Conservation (phyloP, 331 rosid genomes). For the Telfairia occidentalis region DNA sequence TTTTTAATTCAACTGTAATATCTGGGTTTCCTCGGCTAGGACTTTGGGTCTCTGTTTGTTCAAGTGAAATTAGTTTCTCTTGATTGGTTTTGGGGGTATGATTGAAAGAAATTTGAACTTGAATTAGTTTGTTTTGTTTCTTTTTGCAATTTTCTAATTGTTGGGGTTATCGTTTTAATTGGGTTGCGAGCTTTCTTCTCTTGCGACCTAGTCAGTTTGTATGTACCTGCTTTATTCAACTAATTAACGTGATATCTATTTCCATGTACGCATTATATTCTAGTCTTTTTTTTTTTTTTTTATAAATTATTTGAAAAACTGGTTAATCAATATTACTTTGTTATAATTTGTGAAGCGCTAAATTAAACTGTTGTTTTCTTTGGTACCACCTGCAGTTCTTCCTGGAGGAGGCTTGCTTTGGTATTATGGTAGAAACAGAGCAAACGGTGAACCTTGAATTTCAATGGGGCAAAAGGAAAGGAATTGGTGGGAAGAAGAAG, state of each 20-base stretch:
- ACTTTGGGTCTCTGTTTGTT: not conserved
- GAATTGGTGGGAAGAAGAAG: constrained; percentile 39
- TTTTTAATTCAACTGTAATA: not conserved
- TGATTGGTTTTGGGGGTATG: not conserved
- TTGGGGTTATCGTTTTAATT: not conserved
- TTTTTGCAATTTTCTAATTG: not conserved
- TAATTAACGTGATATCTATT: not conserved
- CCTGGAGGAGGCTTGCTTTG: constrained; percentile 13
- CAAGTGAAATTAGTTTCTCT: not conserved
- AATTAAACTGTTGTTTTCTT: not conserved
- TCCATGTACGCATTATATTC: not conserved
- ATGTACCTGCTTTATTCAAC: not conserved
- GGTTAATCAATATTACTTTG: not conserved
- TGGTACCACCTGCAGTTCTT: not conserved
- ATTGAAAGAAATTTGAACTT: not conserved
- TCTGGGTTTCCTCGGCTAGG: not conserved
- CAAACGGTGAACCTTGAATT: constrained; percentile 31
- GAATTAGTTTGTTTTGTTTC: not conserved
- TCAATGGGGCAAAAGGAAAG: constrained; percentile 50
- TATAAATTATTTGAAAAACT: not conserved
- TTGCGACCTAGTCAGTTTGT: not conserved
- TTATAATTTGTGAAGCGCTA: not conserved
- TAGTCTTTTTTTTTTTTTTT: not conserved
- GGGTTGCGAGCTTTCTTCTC: not conserved
- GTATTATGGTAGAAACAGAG: constrained; percentile 34